Base-by-base conservation (phyloP, 495 filamentous ascomycete species). In the Cladorrhinum samala region DNA sequence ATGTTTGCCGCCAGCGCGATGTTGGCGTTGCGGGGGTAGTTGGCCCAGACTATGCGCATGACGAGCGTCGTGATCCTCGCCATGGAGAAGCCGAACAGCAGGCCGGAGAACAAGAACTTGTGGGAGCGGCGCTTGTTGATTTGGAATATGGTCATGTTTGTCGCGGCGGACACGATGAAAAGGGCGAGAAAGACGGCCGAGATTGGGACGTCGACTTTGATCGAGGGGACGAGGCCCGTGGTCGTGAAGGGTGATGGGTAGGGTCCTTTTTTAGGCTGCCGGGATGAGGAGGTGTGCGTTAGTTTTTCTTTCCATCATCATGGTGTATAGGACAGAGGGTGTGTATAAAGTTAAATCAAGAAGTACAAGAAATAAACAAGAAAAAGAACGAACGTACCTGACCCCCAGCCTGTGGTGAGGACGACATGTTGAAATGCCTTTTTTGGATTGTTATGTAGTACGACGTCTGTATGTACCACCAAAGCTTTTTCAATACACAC, bases 61-160 rank as follows among this genome's bases (percentile, higher is more conserved):
- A 71, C 62, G 44, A 82, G 81, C 0, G 89, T 82, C 21, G 75
- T 62, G 39, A 85, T 77, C 24, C 91, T 77, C 4, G 86, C 78
- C 73, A 86, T 81, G 71, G 82, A 93, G 76, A 96, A 91, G 50
- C 83, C 89, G 60, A 89, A 88, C 21, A 86, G 67, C 51, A 87
- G 73, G 13, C 67, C 81, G 14, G 78, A 88, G 49, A 86, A 77
- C 24, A 88, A 59, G 71, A 93, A 95, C 46, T 87, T 87, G 65
- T 87, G 82, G 11, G 75, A 72, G 20, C 72, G 66, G 14, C 60
- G 53, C 20, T 56, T 64, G 68, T 94, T 94, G 27, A 67, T 48
- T 42, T 75, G 75, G 57, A 87, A 78, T 49, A 91, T 76, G 7
- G 72, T 73, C 78, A 89, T 83, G 70, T 95, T 83, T 30, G 70